Evolutionary conservation across 2,329 filamentous ascomycete genomes (phyloP).

Genomic region (Orbilia quercus): DNA sequence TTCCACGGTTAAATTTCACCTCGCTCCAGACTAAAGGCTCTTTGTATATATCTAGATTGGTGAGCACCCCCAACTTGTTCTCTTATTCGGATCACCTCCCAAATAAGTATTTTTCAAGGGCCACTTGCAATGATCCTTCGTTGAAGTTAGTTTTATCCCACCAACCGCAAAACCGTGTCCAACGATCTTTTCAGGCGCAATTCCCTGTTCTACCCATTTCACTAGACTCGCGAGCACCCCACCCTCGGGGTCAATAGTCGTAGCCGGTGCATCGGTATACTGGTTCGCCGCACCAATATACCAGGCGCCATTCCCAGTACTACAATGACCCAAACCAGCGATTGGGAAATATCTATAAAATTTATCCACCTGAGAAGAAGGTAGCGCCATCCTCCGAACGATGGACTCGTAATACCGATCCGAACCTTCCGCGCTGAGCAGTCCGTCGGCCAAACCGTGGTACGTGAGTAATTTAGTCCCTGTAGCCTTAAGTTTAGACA

Average conservation of each 20-base stretch:
- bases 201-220: slow-evolving; percentile 66
- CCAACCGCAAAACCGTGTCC: slow-evolving; percentile 8
- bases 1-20: too few relatives aligned
- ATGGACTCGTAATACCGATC: slow-evolving; percentile 43
- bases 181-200: slow-evolving; percentile 61
- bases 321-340: slow-evolving; percentile 62
- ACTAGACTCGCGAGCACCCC: slow-evolving; percentile 65
- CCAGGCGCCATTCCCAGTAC: slow-evolving; percentile 59
- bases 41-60: too few relatives aligned
- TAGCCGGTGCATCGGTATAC: slow-evolving; percentile 1
- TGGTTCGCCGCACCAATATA: slow-evolving; percentile 32
- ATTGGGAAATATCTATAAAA: slow-evolving; percentile 62
- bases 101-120: slow-evolving; percentile 30
- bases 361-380: slow-evolving; percentile 57
- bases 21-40: too few relatives aligned
- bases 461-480: slow-evolving; percentile 66
- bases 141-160: slow-evolving; percentile 1
- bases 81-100: slow-evolving; percentile 17
- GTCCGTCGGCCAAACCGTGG: slow-evolving; percentile 65
- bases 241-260: slow-evolving; percentile 21
- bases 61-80: slow-evolving; percentile 26
- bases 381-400: slow-evolving; percentile 58
- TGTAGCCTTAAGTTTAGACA: slow-evolving; percentile 63
- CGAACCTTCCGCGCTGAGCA: slow-evolving; percentile 61
- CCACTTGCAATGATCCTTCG: slow-evolving; percentile 43